phyloP scores from a whole-genome alignment of 148 eudicot species.

The Dianthus caryophyllus region DNA sequence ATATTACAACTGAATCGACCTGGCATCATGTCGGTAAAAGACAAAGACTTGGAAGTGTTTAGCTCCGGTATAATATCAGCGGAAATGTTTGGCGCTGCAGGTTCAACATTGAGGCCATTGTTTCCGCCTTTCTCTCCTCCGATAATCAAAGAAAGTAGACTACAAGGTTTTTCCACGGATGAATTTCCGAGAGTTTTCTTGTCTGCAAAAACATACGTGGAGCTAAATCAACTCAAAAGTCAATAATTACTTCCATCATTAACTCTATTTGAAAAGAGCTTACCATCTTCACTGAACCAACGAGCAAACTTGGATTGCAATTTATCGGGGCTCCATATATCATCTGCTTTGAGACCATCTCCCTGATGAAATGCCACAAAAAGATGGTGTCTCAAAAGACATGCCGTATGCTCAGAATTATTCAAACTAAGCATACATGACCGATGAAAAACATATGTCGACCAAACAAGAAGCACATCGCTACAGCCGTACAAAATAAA shows the following conservation, averaged over 20 bases:
- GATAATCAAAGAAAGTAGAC: slow-evolving; percentile 72
- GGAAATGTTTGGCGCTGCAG: slow-evolving; percentile 23
- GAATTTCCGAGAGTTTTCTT: slow-evolving; percentile 36
- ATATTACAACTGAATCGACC: slow-evolving; percentile 28
- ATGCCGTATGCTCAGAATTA: too few species aligned
- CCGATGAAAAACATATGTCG: too few species aligned
- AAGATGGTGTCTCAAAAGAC: not conserved
- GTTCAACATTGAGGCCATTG: slow-evolving; percentile 25
- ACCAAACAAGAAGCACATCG: not conserved
- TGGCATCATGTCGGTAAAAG: slow-evolving; percentile 33
- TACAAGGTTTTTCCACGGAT: slow-evolving; percentile 39
- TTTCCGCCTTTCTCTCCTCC: slow-evolving; percentile 59
- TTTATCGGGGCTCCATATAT: slow-evolving; percentile 39
- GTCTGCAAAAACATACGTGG: slow-evolving; percentile 30
- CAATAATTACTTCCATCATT: not conserved
- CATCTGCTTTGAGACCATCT: slow-evolving; percentile 45
- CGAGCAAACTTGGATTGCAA: slow-evolving; percentile 70
- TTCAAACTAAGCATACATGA: too few species aligned
- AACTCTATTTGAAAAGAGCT: not conserved
- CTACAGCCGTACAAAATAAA: not conserved
- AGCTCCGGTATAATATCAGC: slow-evolving; percentile 25
- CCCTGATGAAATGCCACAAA: slow-evolving; percentile 19
- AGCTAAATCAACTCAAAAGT: not conserved
- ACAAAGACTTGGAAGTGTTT: slow-evolving; percentile 23
- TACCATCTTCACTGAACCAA: slow-evolving; percentile 87